Base-by-base conservation (phyloP, 164 flowering plant species). In the Taxillus chinensis region DNA sequence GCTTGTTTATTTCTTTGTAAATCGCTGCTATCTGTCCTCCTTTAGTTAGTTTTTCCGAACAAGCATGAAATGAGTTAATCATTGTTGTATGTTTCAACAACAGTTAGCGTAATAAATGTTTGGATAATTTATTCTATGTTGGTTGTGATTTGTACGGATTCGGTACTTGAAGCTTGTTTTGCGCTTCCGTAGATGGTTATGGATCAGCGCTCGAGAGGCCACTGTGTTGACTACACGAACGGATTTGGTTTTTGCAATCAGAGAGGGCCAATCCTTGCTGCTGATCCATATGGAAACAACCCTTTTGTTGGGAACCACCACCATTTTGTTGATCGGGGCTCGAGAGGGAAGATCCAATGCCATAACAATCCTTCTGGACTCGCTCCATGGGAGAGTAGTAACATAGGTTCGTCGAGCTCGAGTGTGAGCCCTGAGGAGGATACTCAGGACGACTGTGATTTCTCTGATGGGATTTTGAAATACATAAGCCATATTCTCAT, bases 401-500 rank as follows among this genome's bases (percentile, higher is more conserved):
- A 45, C 37, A 16, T 74, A 14, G 6, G 12, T 17, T n/a, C n/a
- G n/a, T n/a, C n/a, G n/a, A n/a, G n/a, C n/a, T 64, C 75, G 3
- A 71, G 48, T 61, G 59, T 57, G 8, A 67, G 51, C 50, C 73
- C 38, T 10, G 87, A 77, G 60, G 86, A 80, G 2, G 85, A 82
- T 45, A 71, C 71, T 5, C 64, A 69, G 1, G 95, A 87, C 45
- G 95, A 87, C 46, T 82, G 78, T 64, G 95, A 92, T 70, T 84
- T 86, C 57, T 87, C 93, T 8, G 93, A 90, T 75, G 73, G 72
- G 4, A 78, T 86, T 50, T 77, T 90, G 70, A 73, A 73, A 7
- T 90, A 80, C 73, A 88, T 92, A 60, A 85, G 67, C 67, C 78
- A 83, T 78, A 83, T 90, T 67, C 92, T 92, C 39, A 86, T 90